These are phyloP conservation scores for Kondoa subrosea DNA, from an alignment of 768 basidiomycete genomes.

Conservation along the genomic window DNA sequence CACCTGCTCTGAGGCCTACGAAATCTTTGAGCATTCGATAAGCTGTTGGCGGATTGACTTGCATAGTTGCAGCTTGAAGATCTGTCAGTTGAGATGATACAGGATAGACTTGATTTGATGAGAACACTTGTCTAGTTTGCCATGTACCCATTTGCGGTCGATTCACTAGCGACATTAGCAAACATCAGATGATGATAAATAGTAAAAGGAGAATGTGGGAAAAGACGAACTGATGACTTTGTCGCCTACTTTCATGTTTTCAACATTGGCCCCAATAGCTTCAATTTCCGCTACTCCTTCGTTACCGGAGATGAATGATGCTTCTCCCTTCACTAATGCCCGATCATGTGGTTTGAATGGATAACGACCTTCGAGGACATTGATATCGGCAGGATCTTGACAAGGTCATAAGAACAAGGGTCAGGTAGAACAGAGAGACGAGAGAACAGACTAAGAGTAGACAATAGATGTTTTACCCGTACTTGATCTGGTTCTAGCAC, in stretches of 20 bases:
- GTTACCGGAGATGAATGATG: conserved; percentile 23
- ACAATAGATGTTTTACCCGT: not conserved
- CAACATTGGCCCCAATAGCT: conserved; percentile 18
- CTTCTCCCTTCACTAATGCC: not conserved
- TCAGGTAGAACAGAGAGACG: not conserved
- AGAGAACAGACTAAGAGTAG: not conserved
- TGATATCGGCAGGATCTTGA: conserved; percentile 22
- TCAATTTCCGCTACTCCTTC: conserved; percentile 26
- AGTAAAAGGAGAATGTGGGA: no score
- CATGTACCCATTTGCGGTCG: conserved; percentile 19
- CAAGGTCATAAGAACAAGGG: conserved; percentile 1
- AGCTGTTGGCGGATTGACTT: conserved; percentile 68
- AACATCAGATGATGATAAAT: no score
- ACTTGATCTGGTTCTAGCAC: not conserved
- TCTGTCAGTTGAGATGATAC: conserved; percentile 2
- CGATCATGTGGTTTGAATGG: conserved; percentile 16
- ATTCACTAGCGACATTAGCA: conserved; percentile 15
- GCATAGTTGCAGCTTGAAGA: conserved; percentile 23
- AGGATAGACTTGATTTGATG: conserved; percentile 1
- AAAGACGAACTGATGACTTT: conserved; percentile 21
- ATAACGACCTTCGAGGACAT: conserved; percentile 27
- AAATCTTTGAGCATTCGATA: conserved; percentile 65
- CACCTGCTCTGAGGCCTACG: conserved; percentile 46
- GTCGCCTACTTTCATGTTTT: no score
- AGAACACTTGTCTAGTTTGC: conserved; percentile 18